A percentile compares a stretch with the other conserved stretches of the same genome.
Conservation (phyloP, 768 basidiomycete species). For the Russula earlei region DNA sequence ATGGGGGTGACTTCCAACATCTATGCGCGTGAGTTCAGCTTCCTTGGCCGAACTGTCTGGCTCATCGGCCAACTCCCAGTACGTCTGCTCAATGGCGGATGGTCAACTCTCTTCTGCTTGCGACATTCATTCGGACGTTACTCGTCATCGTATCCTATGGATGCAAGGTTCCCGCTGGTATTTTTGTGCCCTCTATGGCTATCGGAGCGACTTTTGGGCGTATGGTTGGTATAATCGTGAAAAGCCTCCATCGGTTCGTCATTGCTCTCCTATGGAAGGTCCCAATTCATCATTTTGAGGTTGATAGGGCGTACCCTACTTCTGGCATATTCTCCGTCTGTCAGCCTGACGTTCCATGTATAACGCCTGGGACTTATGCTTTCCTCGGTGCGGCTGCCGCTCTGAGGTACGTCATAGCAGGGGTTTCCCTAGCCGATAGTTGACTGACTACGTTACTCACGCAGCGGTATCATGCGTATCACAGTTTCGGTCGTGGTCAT, state of each 20-base stretch:
- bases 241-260: conserved; percentile 75
- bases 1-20: conserved; percentile 82
- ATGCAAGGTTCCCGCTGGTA: conserved; percentile 93
- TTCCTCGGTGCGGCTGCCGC: conserved; percentile 96
- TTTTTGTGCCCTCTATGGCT: conserved; percentile 99
- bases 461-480: conserved; percentile 90
- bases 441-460: neutral
- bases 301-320: conserved; percentile 62
- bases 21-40: conserved; percentile 78
- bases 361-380: conserved; percentile 97
- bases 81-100: conserved; percentile 89
- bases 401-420: conserved; percentile 49
- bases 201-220: conserved; percentile 95
- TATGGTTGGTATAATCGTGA: conserved; percentile 95
- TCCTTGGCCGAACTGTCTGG: conserved; percentile 1
- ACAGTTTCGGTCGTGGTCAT: conserved; percentile 98
- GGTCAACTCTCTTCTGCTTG: conserved; percentile 84
- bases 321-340: conserved; percentile 88
- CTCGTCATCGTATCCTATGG: conserved; percentile 92
- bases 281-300: neutral
- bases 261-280: neutral
- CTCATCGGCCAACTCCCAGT: conserved; percentile 32
- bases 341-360: conserved; percentile 87
- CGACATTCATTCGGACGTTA: conserved; percentile 78
- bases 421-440: neutral